These are phyloP conservation scores for Pythium myriotylum DNA, from an alignment of 352 stramenopile species.

Conservation along the genomic window DNA sequence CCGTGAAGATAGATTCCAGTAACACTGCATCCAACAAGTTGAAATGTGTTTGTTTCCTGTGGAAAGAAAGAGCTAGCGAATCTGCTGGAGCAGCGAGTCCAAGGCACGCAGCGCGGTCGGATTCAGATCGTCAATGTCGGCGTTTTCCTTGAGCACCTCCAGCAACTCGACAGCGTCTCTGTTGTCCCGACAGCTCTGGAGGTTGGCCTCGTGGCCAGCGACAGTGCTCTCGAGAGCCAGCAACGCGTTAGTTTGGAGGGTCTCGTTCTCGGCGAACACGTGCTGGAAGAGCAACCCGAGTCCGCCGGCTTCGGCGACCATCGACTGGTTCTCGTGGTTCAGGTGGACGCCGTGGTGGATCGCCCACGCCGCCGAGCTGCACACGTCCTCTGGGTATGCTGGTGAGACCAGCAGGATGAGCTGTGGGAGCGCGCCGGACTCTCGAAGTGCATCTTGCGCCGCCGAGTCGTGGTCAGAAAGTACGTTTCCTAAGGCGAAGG, in stretches of 20 bases:
- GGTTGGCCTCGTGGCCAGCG: constrained; percentile 50
- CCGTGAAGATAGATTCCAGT: too few species aligned
- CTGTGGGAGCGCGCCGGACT: constrained; percentile 54
- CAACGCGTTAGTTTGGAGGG: constrained; percentile 70
- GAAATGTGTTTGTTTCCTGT: neutral
- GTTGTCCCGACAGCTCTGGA: constrained; percentile 48
- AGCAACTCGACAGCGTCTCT: constrained; percentile 37
- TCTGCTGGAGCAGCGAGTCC: constrained; percentile 44
- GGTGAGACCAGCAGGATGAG: constrained; percentile 69
- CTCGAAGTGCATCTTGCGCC: constrained; percentile 57
- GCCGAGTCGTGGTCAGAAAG: constrained; percentile 59
- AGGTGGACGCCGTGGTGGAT: constrained; percentile 70
- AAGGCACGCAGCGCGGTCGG: constrained; percentile 56
- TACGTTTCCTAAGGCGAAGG: constrained; percentile 72
- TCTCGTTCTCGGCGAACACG: constrained; percentile 35
- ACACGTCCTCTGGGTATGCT: constrained; percentile 66
- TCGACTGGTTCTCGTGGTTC: constrained; percentile 62
- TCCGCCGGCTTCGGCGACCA: constrained; percentile 61
- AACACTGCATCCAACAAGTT: too few species aligned
- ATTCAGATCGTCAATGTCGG: constrained; percentile 55
- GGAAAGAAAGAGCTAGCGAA: constrained; percentile 28
- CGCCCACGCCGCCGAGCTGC: constrained; percentile 71
- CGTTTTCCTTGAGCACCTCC: constrained; percentile 40
- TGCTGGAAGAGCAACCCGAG: constrained; percentile 64
- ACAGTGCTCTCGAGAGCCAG: constrained; percentile 65